phyloP scores from a whole-genome alignment of 2,329 filamentous ascomycete species.

The Fonsecaea pedrosoi region DNA sequence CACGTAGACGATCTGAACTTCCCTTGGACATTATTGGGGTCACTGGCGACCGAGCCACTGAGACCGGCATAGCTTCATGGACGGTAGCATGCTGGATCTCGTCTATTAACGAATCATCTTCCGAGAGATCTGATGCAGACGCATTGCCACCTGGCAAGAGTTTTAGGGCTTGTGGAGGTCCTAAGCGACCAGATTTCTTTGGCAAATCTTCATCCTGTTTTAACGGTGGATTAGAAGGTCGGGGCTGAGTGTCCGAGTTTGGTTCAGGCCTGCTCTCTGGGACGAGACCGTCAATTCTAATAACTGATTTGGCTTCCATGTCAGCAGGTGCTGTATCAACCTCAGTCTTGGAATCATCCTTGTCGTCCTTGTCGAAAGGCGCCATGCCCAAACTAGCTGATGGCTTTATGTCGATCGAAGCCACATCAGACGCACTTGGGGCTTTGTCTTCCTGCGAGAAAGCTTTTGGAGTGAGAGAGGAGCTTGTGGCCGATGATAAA shows the following conservation, averaged over 20 bases:
- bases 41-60: slow-evolving; percentile 82
- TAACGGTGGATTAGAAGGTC: background rate
- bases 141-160: slow-evolving; percentile 42
- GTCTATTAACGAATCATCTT: slow-evolving; percentile 84
- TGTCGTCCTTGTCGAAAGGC: background rate
- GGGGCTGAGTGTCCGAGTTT: background rate
- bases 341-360: background rate
- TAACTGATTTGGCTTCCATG: slow-evolving; percentile 8
- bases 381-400: slow-evolving; percentile 4
- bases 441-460: slow-evolving; percentile 27
- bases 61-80: slow-evolving; percentile 80
- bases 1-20: slow-evolving; percentile 33
- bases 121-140: slow-evolving; percentile 58
- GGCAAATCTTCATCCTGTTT: slow-evolving; percentile 5
- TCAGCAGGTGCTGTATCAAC: slow-evolving; percentile 11
- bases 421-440: background rate
- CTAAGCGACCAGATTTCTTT: slow-evolving; percentile 15
- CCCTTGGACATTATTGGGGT: slow-evolving; percentile 64
- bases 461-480: slow-evolving; percentile 37
- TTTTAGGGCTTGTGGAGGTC: slow-evolving; percentile 26
- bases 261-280: background rate
- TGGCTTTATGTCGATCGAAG: background rate
- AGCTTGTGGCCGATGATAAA: slow-evolving; percentile 39
- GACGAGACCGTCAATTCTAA: background rate
- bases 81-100: slow-evolving; percentile 82